These are phyloP conservation scores for Colletotrichum godetiae DNA, from an alignment of 2,329 filamentous ascomycete species.

Conservation along the genomic window DNA sequence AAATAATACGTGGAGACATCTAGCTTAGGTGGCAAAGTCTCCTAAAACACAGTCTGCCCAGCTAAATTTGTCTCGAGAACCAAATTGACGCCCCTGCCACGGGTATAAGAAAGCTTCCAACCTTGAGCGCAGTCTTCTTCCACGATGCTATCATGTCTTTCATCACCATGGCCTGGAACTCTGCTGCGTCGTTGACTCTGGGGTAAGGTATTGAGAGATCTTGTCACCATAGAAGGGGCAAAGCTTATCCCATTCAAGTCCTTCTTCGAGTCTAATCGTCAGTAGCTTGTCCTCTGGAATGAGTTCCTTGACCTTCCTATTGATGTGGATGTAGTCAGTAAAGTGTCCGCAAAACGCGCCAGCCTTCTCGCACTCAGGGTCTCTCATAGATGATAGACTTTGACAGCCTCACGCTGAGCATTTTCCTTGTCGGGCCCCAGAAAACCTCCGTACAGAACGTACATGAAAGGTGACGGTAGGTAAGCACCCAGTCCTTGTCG, in stretches of 20 bases:
- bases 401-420: neutral
- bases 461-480: too few relatives aligned
- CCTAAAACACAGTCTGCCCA: too few relatives aligned
- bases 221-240: slow-evolving; percentile 45
- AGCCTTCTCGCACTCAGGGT: neutral
- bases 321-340: slow-evolving; percentile 33
- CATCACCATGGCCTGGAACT: slow-evolving; percentile 40
- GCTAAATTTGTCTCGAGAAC: neutral
- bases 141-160: slow-evolving; percentile 11
- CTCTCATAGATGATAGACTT: slow-evolving; percentile 27
- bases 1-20: too few relatives aligned
- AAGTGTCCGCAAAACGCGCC: neutral
- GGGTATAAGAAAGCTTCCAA: neutral
- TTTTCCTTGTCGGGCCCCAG: neutral
- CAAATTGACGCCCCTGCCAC: slow-evolving; percentile 9
- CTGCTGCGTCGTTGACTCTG: slow-evolving; percentile 42
- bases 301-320: slow-evolving; percentile 39
- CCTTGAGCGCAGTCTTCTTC: slow-evolving; percentile 15
- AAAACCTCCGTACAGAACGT: slow-evolving; percentile 5
- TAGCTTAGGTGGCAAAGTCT: too few relatives aligned
- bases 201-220: slow-evolving; percentile 44
- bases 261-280: slow-evolving; percentile 45
- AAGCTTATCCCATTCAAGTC: slow-evolving; percentile 49
- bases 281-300: slow-evolving; percentile 43
- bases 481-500: too few relatives aligned